These are phyloP conservation scores for Tolypocladium cylindrosporum DNA, from an alignment of 2,329 filamentous ascomycete genomes.

Conservation along the genomic window DNA sequence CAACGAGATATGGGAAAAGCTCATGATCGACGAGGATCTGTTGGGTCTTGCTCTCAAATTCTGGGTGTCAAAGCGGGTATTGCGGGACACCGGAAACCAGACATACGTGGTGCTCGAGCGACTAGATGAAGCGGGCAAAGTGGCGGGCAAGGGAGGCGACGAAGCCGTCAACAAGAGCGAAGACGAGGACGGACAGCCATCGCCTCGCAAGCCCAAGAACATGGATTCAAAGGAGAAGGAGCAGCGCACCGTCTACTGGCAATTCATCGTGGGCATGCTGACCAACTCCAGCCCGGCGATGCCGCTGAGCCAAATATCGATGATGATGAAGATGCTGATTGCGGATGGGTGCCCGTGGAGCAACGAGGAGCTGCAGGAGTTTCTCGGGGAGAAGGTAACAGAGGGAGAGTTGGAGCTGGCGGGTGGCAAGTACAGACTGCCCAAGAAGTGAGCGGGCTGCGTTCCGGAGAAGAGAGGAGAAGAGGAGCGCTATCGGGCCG, in stretches of 20 bases:
- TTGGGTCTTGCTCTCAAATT: slow-evolving; percentile 57
- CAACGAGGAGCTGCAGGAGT: slow-evolving; percentile 76
- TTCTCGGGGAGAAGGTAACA: slow-evolving; percentile 69
- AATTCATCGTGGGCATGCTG: slow-evolving; percentile 90
- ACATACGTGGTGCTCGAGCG: slow-evolving; percentile 61
- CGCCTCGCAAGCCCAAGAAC: slow-evolving; percentile 40
- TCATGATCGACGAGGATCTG: slow-evolving; percentile 67
- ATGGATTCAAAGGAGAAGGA: slow-evolving; percentile 56
- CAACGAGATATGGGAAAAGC: slow-evolving; percentile 42
- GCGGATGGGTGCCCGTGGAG: slow-evolving; percentile 82
- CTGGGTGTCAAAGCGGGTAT: slow-evolving; percentile 60
- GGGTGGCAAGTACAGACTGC: slow-evolving; percentile 60
- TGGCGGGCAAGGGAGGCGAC: slow-evolving; percentile 20
- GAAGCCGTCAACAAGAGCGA: slow-evolving; percentile 12
- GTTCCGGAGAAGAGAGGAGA: background rate
- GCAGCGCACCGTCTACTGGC: slow-evolving; percentile 63
- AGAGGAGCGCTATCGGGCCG: background rate
- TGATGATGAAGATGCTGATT: slow-evolving; percentile 93
- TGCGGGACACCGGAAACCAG: slow-evolving; percentile 44
- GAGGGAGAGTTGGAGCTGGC: slow-evolving; percentile 58
- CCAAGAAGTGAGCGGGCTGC: slow-evolving; percentile 38
- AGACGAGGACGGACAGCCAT: slow-evolving; percentile 20
- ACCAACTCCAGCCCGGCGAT: slow-evolving; percentile 78
- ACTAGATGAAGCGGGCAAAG: slow-evolving; percentile 29
- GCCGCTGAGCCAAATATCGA: slow-evolving; percentile 70